Evolutionary conservation across 163 green algal genomes (phyloP).

Genomic region (Scenedesmus sp.): DNA sequence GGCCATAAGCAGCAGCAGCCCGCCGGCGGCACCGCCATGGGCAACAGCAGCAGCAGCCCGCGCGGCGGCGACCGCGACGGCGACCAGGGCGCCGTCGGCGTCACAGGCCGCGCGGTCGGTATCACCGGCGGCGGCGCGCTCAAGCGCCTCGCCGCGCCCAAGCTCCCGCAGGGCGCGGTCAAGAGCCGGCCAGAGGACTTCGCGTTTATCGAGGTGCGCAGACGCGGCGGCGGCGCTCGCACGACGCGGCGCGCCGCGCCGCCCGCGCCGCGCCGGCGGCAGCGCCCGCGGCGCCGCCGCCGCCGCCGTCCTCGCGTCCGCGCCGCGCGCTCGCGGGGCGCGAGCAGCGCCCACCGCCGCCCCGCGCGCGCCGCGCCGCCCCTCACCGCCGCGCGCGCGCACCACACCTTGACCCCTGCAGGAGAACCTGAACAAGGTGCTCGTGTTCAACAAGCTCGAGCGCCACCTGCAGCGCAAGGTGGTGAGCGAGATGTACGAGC

Average conservation of each 20-base stretch:
- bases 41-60: slow-evolving; percentile 21
- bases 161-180: slow-evolving; percentile 57
- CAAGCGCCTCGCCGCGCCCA: slow-evolving; percentile 50
- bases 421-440: slow-evolving; percentile 79
- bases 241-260: background rate
- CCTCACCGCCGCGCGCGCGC: no score
- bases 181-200: slow-evolving; percentile 66
- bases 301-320: background rate
- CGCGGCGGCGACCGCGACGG: no score
- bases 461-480: slow-evolving; percentile 73
- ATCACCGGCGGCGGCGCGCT: slow-evolving; percentile 53
- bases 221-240: background rate
- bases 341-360: background rate
- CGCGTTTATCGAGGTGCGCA: slow-evolving; percentile 72
- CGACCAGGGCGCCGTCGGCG: slow-evolving; percentile 25
- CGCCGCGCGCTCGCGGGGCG: no score
- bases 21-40: no score
- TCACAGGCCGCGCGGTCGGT: slow-evolving; percentile 48
- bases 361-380: no score
- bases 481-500: slow-evolving; percentile 79
- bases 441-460: slow-evolving; percentile 90
- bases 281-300: background rate
- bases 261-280: background rate
- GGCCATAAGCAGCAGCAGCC: no score
- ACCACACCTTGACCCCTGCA: slow-evolving; percentile 36